Percentiles rank a stretch among this genome's conserved stretches.
Conservation (phyloP, 2,329 filamentous ascomycete species). For the Alternaria longipes region DNA sequence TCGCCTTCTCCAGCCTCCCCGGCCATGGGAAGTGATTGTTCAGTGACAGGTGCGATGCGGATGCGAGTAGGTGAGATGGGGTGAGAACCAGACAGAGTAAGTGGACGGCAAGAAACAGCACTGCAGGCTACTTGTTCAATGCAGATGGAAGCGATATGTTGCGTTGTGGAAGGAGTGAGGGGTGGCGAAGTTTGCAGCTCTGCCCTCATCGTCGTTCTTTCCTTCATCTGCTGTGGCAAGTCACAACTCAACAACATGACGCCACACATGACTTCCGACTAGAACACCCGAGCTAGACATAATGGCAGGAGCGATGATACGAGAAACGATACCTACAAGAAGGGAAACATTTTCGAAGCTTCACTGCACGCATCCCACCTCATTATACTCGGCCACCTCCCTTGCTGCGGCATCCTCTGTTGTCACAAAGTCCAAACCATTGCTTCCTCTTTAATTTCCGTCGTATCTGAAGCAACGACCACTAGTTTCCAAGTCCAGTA, state of each 20-base stretch:
- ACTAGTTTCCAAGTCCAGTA: neutral
- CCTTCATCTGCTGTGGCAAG: slow-evolving; percentile 20
- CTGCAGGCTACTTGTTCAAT: neutral
- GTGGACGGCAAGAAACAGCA: neutral
- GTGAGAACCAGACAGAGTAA: neutral
- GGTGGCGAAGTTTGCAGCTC: slow-evolving; percentile 18
- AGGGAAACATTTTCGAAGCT: neutral
- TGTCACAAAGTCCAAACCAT: neutral
- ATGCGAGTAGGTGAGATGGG: neutral
- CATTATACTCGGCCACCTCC: neutral
- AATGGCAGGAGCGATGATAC: neutral
- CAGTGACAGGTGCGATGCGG: neutral
- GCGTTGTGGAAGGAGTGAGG: neutral
- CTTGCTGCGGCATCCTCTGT: neutral
- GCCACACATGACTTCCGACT: neutral
- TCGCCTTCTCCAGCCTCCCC: slow-evolving; percentile 16
- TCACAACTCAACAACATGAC: slow-evolving; percentile 13
- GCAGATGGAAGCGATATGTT: neutral
- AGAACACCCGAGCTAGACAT: neutral
- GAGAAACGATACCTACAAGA: neutral
- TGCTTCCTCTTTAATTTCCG: neutral
- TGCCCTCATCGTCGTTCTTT: slow-evolving; percentile 26
- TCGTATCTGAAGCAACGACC: neutral
- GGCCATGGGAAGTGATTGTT: slow-evolving; percentile 19
- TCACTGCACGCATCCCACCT: neutral